These are phyloP conservation scores for Acephala macrosclerotiorum DNA, from an alignment of 2,329 filamentous ascomycete species.

Conservation along the genomic window DNA sequence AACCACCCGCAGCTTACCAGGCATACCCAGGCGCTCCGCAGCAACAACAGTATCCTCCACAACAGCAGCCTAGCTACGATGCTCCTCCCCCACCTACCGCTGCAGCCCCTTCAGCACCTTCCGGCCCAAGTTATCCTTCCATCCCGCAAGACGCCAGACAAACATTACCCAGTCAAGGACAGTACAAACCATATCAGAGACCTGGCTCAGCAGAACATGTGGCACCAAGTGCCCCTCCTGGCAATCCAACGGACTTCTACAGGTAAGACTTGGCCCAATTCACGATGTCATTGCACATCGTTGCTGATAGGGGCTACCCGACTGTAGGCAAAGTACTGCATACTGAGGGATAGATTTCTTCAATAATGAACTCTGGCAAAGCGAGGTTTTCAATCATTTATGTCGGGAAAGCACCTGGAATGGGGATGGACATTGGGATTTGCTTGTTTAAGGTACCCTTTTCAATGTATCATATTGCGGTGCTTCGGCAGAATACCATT, in stretches of 20 bases:
- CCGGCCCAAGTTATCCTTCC: conserved; percentile 37
- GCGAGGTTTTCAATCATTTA: neutral
- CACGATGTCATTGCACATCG: too few relatives aligned
- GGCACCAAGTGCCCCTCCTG: conserved; percentile 54
- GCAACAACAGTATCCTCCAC: conserved; percentile 33
- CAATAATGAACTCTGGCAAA: neutral
- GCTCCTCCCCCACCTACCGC: conserved; percentile 43
- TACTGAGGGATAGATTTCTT: conserved; percentile 36
- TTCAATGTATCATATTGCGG: conserved; percentile 13
- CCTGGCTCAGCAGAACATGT: conserved; percentile 38
- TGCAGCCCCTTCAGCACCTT: conserved; percentile 37
- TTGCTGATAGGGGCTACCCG: too few relatives aligned
- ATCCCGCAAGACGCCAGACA: conserved; percentile 57
- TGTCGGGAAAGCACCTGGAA: too few relatives aligned
- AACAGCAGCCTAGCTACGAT: conserved; percentile 33
- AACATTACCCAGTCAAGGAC: conserved; percentile 59
- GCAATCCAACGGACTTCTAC: conserved; percentile 59
- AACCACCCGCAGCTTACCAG: conserved; percentile 38
- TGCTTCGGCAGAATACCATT: neutral
- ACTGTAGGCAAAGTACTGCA: conserved; percentile 49
- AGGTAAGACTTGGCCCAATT: conserved; percentile 23
- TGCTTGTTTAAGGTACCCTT: neutral
- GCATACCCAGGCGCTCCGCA: conserved; percentile 40
- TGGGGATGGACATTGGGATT: too few relatives aligned
- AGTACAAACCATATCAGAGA: conserved; percentile 64